These are phyloP conservation scores for Ascoidea tarda DNA, from an alignment of 805 yeast genomes.

Conservation along the genomic window DNA sequence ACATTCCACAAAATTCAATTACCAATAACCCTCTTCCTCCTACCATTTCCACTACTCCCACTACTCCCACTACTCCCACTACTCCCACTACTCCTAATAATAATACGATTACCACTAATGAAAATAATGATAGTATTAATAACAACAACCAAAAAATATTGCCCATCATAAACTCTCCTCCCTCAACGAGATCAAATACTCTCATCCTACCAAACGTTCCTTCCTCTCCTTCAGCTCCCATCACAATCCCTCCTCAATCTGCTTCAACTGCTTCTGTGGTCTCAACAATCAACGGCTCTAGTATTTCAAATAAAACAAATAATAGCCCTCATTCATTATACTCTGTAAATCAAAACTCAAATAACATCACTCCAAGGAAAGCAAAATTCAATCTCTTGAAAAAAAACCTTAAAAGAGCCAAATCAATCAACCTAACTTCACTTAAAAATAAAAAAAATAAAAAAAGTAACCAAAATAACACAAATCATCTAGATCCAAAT, in stretches of 20 bases:
- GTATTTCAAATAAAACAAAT: neutral
- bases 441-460: too few species aligned
- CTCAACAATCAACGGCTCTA: neutral
- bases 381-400: neutral
- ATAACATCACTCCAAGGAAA: too few species aligned
- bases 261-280: neutral
- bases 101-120: neutral
- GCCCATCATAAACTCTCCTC: neutral
- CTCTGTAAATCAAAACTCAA: too few species aligned
- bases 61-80: constrained; percentile 10
- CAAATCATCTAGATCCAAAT: too few species aligned
- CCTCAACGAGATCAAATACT: neutral
- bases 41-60: constrained; percentile 14
- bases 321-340: too few species aligned
- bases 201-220: neutral
- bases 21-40: neutral
- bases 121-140: neutral
- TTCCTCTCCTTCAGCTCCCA: neutral
- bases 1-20: neutral
- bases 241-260: neutral
- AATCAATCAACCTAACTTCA: constrained; percentile 1
- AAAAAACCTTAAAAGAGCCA: constrained; percentile 5
- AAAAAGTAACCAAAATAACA: too few species aligned
- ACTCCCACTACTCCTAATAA: neutral
- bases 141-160: neutral